Evolutionary conservation across 2,329 filamentous ascomycete genomes (phyloP), one percentile per base, ranked within the genome.

Genomic region (Colletotrichum sp.): DNA sequence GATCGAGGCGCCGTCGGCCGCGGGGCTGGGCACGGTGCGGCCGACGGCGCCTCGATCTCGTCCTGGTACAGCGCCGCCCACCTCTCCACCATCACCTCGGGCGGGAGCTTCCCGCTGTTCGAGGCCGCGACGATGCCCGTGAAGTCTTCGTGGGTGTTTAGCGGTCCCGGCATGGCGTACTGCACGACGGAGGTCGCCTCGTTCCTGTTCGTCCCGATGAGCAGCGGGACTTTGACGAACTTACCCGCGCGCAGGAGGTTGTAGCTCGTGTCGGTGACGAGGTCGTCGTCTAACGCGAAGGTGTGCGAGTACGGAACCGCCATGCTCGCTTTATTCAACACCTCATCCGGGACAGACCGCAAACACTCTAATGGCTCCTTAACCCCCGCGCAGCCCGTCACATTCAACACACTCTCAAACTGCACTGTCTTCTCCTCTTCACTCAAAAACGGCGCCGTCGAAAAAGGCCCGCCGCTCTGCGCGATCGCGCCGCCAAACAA

Each of bases 401-500:
- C 39, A 4, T 49, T 52, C 64, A 67, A 2, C 13, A 67, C 16
- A 12, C 13, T 30, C n/a, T 5, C 13, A 24, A 44, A 67, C 18
- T 67, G 44, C 8, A 18, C 21, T 15, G 7, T 8, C 32, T 36
- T 44, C 59, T 36, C 16, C 3, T 13, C 59, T 0, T 21, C 28
- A 15, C 21, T 30, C 39, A 49, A 7, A 49, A 30, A 36, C 0
- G 5, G 30, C 6, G 18, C 26, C 30, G 26, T 15, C 28, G 59
- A 39, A 26, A 64, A 64, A 0, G 62, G 62, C 13, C 62, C 34
- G 16, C 39, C 63, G 39, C 63, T 66, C 12, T 49, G 36, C 3
- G 82, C 78, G 52, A 86, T 85, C 24, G 83, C 78, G n/a, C 81
- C 88, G 7, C 79, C 82, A 79, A 92, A 92, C 1, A 92, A 83